Evolutionary conservation across 2,329 filamentous ascomycete genomes (phyloP).

Genomic region (Canariomyces notabilis): DNA sequence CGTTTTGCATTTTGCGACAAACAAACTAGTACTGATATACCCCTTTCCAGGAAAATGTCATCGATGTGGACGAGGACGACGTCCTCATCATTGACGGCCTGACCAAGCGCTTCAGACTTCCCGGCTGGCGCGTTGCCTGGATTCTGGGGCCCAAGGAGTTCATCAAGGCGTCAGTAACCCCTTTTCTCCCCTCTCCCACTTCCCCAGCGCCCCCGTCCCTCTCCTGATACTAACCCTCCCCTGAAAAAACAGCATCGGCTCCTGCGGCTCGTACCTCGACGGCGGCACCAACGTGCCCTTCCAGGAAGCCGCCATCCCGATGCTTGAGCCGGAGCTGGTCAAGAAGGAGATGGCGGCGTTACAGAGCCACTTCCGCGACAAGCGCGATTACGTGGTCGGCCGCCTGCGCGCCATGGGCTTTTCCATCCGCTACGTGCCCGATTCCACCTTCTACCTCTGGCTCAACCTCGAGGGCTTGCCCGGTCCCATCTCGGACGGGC

Average conservation of each 20-base stretch:
- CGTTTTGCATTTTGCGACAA: background rate
- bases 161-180: conserved; percentile 63
- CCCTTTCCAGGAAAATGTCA: conserved; percentile 60
- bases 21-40: background rate
- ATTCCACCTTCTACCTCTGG: conserved; percentile 93
- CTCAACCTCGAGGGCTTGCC: conserved; percentile 64
- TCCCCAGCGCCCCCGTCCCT: background rate
- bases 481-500: conserved; percentile 77
- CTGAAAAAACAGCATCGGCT: conserved; percentile 68
- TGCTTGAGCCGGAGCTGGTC: conserved; percentile 84
- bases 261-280: conserved; percentile 89
- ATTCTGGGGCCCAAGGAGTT: conserved; percentile 95
- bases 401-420: conserved; percentile 84
- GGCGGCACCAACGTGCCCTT: conserved; percentile 93
- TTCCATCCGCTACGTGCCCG: conserved; percentile 73
- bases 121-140: conserved; percentile 96
- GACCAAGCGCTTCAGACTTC: conserved; percentile 93
- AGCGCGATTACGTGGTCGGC: conserved; percentile 84
- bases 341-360: conserved; percentile 82
- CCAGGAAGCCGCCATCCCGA: conserved; percentile 86
- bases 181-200: background rate
- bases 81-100: conserved; percentile 93
- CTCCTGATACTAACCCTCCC: conserved; percentile 1
- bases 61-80: conserved; percentile 84
- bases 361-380: conserved; percentile 81